A percentile compares a stretch with the other conserved stretches of the same genome.
Conservation (phyloP, 2,329 filamentous ascomycete genomes). For the Ophiostoma sp. region DNA sequence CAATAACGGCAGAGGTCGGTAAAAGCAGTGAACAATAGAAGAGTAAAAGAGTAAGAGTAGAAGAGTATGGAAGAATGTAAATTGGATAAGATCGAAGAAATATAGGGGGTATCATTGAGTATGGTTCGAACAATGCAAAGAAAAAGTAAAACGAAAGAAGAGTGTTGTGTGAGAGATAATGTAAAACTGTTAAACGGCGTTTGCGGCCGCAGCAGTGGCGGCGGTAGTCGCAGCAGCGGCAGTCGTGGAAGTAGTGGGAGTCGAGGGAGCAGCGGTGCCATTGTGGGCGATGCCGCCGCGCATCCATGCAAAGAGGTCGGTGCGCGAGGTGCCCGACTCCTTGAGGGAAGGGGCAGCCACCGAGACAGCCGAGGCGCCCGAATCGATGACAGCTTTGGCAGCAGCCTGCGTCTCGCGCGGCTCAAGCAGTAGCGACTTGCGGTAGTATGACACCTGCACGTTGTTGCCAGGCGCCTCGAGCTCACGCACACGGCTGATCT, state of each 20-base stretch:
- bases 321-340: constrained; percentile 20
- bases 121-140: constrained; percentile 10
- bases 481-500: constrained; percentile 70
- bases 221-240: background rate
- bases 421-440: constrained; percentile 78
- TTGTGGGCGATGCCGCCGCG: constrained; percentile 20
- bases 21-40: background rate
- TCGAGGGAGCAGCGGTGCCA: background rate
- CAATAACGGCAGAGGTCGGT: background rate
- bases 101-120: constrained; percentile 10
- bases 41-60: constrained; percentile 5
- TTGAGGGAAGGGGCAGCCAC: constrained; percentile 17
- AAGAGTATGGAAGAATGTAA: background rate
- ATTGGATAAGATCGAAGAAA: background rate
- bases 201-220: background rate
- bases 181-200: constrained; percentile 1
- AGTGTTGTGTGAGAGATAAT: constrained; percentile 11
- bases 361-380: constrained; percentile 20
- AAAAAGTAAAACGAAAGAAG: constrained; percentile 14
- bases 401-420: constrained; percentile 53
- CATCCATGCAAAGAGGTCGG: constrained; percentile 27
- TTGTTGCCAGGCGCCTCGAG: constrained; percentile 44
- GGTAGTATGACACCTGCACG: constrained; percentile 62
- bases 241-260: background rate
- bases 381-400: constrained; percentile 31